Evolutionary conservation across 345 rosid species (phyloP).

Genomic region (Salix viminalis): DNA sequence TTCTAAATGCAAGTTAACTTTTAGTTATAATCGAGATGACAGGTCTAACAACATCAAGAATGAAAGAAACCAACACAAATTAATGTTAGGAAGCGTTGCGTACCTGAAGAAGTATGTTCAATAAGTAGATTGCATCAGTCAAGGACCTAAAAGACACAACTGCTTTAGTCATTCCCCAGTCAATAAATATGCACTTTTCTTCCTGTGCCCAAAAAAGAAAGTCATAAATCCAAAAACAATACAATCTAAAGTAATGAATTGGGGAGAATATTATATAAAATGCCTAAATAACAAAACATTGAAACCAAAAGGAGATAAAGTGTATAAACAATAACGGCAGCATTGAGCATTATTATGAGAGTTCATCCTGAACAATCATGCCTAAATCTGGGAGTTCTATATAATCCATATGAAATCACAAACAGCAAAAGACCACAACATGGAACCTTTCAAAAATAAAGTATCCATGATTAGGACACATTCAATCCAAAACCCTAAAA

Average conservation of each 20-base stretch:
- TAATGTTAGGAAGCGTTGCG: background rate
- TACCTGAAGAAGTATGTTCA: constrained; percentile 88
- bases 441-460: background rate
- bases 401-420: background rate
- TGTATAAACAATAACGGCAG: background rate
- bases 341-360: background rate
- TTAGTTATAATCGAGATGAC: background rate
- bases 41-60: background rate
- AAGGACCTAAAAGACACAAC: constrained; percentile 50
- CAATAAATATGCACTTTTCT: constrained; percentile 47
- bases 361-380: background rate
- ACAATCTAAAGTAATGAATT: background rate
- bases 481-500: background rate
- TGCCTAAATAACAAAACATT: background rate
- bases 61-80: constrained; percentile 1
- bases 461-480: background rate
- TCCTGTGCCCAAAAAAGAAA: constrained; percentile 39
- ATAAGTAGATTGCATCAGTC: constrained; percentile 59
- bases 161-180: constrained; percentile 39
- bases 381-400: background rate
- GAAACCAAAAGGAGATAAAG: background rate
- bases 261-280: background rate
- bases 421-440: background rate
- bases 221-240: background rate
- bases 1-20: background rate